Conservation (phyloP, 306 rosid species). For the Cucumis cinereus region DNA sequence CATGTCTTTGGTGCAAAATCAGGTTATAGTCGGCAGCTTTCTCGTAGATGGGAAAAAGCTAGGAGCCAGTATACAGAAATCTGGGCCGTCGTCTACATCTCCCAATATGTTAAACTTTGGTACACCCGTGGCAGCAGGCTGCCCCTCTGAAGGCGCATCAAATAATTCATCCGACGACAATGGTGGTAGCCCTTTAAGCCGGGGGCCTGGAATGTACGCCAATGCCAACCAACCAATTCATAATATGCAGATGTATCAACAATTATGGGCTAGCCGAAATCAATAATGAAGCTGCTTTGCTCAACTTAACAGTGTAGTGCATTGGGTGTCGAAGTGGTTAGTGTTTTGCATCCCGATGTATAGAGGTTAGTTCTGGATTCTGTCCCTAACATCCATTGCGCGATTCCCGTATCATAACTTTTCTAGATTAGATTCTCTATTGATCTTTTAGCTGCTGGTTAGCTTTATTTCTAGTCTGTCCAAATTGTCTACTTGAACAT, state of each 20-base stretch:
- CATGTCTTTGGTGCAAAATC: slow-evolving; percentile 7
- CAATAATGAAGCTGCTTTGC: slow-evolving; percentile 40
- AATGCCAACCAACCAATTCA: slow-evolving; percentile 42
- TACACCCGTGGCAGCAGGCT: slow-evolving; percentile 34
- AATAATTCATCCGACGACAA: slow-evolving; percentile 60
- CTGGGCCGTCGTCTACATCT: slow-evolving; percentile 34
- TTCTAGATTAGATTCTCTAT: slow-evolving; percentile 8
- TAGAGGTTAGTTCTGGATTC: slow-evolving; percentile 8
- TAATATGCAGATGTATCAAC: slow-evolving; percentile 40
- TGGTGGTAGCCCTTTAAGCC: slow-evolving; percentile 36
- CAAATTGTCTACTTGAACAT: not conserved
- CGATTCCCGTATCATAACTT: not conserved
- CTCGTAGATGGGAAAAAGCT: slow-evolving; percentile 41
- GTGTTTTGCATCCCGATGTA: slow-evolving; percentile 11
- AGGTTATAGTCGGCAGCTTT: slow-evolving; percentile 75
- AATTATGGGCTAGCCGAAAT: slow-evolving; percentile 47
- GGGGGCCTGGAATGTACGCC: slow-evolving; percentile 33
- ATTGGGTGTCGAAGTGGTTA: slow-evolving; percentile 16
- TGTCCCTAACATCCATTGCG: slow-evolving; percentile 4
- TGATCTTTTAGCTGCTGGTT: slow-evolving; percentile 5
- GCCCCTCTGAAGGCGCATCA: slow-evolving; percentile 52
- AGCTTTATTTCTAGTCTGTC: not conserved
- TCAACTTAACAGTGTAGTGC: slow-evolving; percentile 16
- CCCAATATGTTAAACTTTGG: slow-evolving; percentile 48
- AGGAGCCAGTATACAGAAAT: slow-evolving; percentile 26